A percentile compares a stretch with the other conserved stretches of the same genome.
Evolutionary conservation across 495 filamentous ascomycete genomes (phyloP).

Genomic region (Amorphotheca resinae): DNA sequence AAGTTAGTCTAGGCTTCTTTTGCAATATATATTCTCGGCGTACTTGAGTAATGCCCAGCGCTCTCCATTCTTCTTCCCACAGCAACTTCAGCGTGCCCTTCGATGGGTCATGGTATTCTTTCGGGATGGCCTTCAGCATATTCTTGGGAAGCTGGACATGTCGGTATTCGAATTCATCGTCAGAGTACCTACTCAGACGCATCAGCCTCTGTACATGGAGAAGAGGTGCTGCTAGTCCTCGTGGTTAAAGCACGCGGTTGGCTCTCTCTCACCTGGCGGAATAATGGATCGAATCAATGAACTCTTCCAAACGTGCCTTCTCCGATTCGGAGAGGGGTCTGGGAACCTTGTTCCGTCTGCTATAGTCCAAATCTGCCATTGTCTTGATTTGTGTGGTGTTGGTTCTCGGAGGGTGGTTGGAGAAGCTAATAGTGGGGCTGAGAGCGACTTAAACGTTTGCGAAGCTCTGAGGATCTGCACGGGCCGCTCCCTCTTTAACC

Average conservation of each 20-base stretch:
- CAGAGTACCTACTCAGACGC: constrained; percentile 55
- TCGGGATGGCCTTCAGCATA: constrained; percentile 93
- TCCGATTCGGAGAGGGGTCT: constrained; percentile 71
- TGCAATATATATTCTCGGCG: constrained; percentile 14
- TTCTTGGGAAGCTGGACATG: constrained; percentile 95
- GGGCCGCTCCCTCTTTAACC: too few species aligned
- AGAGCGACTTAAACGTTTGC: constrained; percentile 3
- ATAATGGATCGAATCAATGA: constrained; percentile 85
- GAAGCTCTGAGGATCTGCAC: too few species aligned
- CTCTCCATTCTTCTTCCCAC: constrained; percentile 98
- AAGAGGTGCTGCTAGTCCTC: not conserved
- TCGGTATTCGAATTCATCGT: constrained; percentile 80
- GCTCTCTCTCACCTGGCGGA: constrained; percentile 79
- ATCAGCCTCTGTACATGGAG: not conserved
- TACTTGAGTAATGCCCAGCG: constrained; percentile 92
- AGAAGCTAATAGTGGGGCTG: constrained; percentile 4
- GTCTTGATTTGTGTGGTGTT: not conserved
- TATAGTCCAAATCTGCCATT: constrained; percentile 57
- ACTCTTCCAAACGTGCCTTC: constrained; percentile 75
- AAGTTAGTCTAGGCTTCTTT: too few species aligned
- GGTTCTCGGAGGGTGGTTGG: not conserved
- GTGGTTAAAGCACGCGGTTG: too few species aligned
- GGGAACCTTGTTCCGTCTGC: constrained; percentile 71
- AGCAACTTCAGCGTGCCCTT: constrained; percentile 91
- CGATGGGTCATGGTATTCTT: constrained; percentile 83